Percentiles rank a stretch among this genome's conserved stretches.
phyloP scores from a whole-genome alignment of 2,329 filamentous ascomycete genomes.

The Penicillium sp. region DNA sequence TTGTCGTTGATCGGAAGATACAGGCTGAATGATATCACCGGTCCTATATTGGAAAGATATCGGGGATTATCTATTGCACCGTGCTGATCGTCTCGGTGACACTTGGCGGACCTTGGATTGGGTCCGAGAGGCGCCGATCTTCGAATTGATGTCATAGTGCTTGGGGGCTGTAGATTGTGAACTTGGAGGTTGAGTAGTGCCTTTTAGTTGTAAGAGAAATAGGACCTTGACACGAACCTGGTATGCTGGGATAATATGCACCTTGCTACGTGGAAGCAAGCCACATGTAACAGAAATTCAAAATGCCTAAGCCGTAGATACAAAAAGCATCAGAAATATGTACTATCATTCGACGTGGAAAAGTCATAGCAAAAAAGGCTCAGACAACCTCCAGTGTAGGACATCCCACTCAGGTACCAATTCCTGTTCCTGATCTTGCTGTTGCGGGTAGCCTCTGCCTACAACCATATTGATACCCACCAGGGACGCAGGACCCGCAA shows the following conservation, averaged over 20 bases:
- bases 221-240: neutral
- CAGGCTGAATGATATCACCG: slow-evolving; percentile 1
- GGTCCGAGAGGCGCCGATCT: neutral
- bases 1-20: neutral
- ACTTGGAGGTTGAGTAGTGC: neutral
- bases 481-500: neutral
- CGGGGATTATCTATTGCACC: neutral
- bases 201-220: neutral
- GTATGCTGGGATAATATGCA: neutral
- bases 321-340: slow-evolving; percentile 2
- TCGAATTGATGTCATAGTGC: neutral
- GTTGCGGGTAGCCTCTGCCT: neutral
- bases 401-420: neutral
- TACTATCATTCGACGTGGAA: neutral
- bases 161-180: neutral
- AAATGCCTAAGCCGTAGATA: slow-evolving; percentile 3
- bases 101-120: neutral
- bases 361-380: neutral
- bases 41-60: neutral
- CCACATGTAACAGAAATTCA: neutral
- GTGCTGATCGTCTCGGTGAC: neutral
- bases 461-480: neutral
- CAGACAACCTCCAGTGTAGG: slow-evolving; percentile 1
- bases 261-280: neutral
- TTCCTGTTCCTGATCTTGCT: neutral